Evolutionary conservation across 306 rosid species (phyloP).

Genomic region (Vigna hirtella): DNA sequence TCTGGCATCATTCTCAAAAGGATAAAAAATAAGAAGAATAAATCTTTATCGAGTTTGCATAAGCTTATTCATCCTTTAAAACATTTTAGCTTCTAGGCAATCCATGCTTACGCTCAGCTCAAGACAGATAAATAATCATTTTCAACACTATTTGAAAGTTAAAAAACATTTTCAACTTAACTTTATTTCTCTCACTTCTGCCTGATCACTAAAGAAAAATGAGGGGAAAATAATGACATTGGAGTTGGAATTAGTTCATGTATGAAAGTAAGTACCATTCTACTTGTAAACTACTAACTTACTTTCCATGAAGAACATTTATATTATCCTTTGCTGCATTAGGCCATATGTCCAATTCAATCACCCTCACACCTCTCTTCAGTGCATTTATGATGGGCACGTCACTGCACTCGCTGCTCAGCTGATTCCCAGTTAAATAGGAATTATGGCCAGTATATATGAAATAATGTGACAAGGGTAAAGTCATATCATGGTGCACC

Average conservation of each 20-base stretch:
- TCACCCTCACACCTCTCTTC: conserved; percentile 88
- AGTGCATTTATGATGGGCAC: conserved; percentile 78
- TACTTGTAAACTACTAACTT: neutral
- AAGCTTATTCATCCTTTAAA: conserved; percentile 17
- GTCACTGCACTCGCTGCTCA: conserved; percentile 96
- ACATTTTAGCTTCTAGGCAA: neutral
- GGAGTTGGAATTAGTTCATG: neutral
- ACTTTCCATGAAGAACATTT: conserved; percentile 99
- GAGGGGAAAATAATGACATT: neutral
- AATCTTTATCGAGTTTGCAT: conserved; percentile 12
- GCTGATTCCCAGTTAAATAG: conserved; percentile 94
- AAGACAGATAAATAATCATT: conserved; percentile 14
- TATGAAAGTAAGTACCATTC: neutral
- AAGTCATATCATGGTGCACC: conserved; percentile 92
- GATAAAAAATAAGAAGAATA: neutral
- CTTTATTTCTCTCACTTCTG: conserved; percentile 7
- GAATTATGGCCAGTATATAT: conserved; percentile 96
- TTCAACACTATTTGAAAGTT: neutral
- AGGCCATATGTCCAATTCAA: conserved; percentile 99
- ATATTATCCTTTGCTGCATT: conserved; percentile 75
- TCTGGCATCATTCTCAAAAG: neutral
- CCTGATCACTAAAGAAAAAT: neutral
- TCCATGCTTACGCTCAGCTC: conserved; percentile 10
- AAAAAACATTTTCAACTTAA: neutral
- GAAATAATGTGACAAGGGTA: conserved; percentile 91